Evolutionary conservation across 306 rosid genomes (phyloP).

Genomic region (Crataegus laevigata): DNA sequence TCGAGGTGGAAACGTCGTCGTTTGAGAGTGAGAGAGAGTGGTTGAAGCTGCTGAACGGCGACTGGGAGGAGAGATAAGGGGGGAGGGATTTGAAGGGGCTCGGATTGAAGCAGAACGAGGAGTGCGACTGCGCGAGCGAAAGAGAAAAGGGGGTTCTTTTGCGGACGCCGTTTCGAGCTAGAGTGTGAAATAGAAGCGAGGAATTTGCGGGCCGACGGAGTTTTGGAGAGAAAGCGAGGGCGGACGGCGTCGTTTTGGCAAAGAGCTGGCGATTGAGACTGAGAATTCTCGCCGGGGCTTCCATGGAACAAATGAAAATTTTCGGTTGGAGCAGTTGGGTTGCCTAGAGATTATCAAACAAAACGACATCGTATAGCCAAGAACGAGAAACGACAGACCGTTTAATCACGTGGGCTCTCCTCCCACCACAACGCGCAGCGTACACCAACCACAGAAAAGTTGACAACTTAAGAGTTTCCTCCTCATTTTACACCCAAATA

Average conservation of each 20-base stretch:
- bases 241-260: slow-evolving; percentile 20
- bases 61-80: slow-evolving; percentile 34
- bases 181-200: not conserved
- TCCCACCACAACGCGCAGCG: slow-evolving; percentile 1
- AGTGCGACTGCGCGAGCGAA: slow-evolving; percentile 9
- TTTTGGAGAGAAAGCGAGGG: not conserved
- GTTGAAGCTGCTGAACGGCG: slow-evolving; percentile 8
- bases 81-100: slow-evolving; percentile 31
- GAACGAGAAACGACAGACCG: not conserved
- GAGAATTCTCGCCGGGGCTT: slow-evolving; percentile 36
- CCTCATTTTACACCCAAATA: too few species aligned
- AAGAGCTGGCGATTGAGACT: slow-evolving; percentile 36
- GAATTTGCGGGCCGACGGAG: slow-evolving; percentile 1
- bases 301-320: slow-evolving; percentile 31
- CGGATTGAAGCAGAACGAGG: slow-evolving; percentile 20
- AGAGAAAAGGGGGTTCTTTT: slow-evolving; percentile 15
- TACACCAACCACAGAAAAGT: not conserved
- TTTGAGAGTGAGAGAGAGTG: slow-evolving; percentile 22
- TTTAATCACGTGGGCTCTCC: not conserved
- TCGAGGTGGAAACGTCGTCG: slow-evolving; percentile 35
- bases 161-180: slow-evolving; percentile 2
- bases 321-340: not conserved
- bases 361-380: not conserved
- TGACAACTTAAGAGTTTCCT: not conserved
- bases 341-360: not conserved